Percentiles rank a stretch among this genome's conserved stretches.
These are phyloP conservation scores for Cordyceps farinosa DNA, from an alignment of 2,329 filamentous ascomycete species.

Conservation along the genomic window DNA sequence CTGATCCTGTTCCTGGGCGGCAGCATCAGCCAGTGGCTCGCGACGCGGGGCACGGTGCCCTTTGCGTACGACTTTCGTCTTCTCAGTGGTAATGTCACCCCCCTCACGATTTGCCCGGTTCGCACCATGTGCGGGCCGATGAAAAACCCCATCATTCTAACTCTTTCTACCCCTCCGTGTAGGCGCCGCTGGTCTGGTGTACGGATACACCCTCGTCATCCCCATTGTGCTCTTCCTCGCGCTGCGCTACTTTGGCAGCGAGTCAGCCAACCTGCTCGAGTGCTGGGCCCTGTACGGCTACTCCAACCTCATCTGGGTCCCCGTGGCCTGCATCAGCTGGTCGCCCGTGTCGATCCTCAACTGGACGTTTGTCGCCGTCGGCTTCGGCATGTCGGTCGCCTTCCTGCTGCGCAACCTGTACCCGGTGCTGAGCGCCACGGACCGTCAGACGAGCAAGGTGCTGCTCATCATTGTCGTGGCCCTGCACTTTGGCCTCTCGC, in stretches of 20 bases:
- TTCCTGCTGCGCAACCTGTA: constrained; percentile 85
- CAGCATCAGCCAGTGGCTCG: constrained; percentile 88
- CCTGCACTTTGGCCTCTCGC: constrained; percentile 82
- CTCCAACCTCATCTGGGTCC: constrained; percentile 95
- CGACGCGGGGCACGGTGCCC: constrained; percentile 61
- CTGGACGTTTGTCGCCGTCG: constrained; percentile 87
- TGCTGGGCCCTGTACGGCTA: constrained; percentile 96
- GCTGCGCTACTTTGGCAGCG: constrained; percentile 92
- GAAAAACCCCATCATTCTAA: background rate
- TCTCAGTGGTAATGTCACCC: constrained; percentile 61
- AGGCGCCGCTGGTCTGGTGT: constrained; percentile 86
- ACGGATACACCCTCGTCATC: constrained; percentile 89
- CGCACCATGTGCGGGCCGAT: too few relatives aligned
- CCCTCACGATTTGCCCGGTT: too few relatives aligned
- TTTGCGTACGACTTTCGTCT: constrained; percentile 92
- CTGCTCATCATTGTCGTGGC: constrained; percentile 78
- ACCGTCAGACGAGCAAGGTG: constrained; percentile 85
- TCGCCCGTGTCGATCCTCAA: constrained; percentile 82
- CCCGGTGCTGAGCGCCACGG: constrained; percentile 88
- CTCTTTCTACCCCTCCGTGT: background rate
- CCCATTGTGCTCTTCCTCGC: constrained; percentile 82
- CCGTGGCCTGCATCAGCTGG: constrained; percentile 88
- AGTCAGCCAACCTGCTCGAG: constrained; percentile 88
- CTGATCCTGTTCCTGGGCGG: constrained; percentile 93
- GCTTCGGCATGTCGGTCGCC: constrained; percentile 75